Percentiles rank a stretch among this genome's conserved stretches.
Conservation (phyloP, 441 rosid genomes). For the Brassica hybrid region DNA sequence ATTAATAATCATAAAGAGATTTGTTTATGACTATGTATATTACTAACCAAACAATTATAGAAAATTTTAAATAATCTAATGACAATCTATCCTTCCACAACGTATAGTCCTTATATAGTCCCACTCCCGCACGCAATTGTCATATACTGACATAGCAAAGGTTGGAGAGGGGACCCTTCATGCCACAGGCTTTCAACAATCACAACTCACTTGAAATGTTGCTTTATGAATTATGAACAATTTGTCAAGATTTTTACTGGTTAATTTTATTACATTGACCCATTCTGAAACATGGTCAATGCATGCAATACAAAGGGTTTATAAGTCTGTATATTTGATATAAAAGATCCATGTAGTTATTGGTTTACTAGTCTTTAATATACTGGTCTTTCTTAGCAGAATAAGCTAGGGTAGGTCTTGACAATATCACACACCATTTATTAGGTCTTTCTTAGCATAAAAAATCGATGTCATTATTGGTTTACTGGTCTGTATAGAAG, state of each 20-base stretch:
- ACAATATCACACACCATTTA: not conserved
- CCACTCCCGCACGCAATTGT: constrained; percentile 25
- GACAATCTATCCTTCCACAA: not conserved
- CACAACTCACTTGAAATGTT: constrained; percentile 14
- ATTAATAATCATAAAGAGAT: not conserved
- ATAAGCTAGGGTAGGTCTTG: not conserved
- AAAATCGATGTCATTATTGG: too few species aligned
- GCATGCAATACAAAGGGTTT: not conserved
- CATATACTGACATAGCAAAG: constrained; percentile 26
- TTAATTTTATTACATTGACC: not conserved
- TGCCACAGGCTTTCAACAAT: constrained; percentile 31
- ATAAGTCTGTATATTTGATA: not conserved
- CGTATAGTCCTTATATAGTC: constrained; percentile 20
- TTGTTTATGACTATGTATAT: not conserved
- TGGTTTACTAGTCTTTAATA: not conserved
- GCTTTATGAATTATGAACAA: not conserved
- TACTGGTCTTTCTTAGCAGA: not conserved
- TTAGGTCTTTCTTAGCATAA: too few species aligned
- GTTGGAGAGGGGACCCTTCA: constrained; percentile 36
- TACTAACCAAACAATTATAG: too few species aligned
- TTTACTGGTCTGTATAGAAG: not conserved
- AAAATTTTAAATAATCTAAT: too few species aligned
- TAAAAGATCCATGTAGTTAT: not conserved
- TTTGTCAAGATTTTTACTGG: not conserved
- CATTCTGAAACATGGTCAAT: not conserved